A percentile compares a stretch with the other conserved stretches of the same genome.
Conservation (phyloP, 179 eudicot species). For the Silene vulgaris region DNA sequence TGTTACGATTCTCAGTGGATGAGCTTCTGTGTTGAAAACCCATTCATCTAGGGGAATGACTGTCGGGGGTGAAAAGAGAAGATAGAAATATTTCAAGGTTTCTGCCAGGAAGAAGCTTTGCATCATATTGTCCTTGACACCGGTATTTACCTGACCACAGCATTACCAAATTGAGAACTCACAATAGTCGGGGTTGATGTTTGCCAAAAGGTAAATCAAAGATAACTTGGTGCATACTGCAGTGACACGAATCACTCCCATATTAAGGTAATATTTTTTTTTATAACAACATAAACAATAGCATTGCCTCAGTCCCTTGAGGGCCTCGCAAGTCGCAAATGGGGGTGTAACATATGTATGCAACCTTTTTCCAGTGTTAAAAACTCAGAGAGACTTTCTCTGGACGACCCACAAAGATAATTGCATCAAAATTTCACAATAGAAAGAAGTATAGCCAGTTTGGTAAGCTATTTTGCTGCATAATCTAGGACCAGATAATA, state of each 20-base stretch:
- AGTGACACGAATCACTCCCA: background rate
- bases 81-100: conserved; percentile 88
- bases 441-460: no score
- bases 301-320: background rate
- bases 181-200: background rate
- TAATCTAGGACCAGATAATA: no score
- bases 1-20: conserved; percentile 75
- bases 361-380: no score
- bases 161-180: background rate
- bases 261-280: background rate
- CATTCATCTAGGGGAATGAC: conserved; percentile 83
- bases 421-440: no score
- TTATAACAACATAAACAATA: background rate
- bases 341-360: no score
- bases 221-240: background rate
- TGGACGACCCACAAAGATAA: no score
- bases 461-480: no score
- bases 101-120: conserved; percentile 98
- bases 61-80: conserved; percentile 79
- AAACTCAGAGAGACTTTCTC: no score
- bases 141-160: conserved; percentile 69
- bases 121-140: conserved; percentile 96
- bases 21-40: conserved; percentile 99
- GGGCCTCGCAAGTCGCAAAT: background rate
- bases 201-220: background rate